Percentiles rank a stretch among this genome's conserved stretches.
phyloP scores from a whole-genome alignment of 2,329 filamentous ascomycete genomes.

The Tolypocladium guangdongense region DNA sequence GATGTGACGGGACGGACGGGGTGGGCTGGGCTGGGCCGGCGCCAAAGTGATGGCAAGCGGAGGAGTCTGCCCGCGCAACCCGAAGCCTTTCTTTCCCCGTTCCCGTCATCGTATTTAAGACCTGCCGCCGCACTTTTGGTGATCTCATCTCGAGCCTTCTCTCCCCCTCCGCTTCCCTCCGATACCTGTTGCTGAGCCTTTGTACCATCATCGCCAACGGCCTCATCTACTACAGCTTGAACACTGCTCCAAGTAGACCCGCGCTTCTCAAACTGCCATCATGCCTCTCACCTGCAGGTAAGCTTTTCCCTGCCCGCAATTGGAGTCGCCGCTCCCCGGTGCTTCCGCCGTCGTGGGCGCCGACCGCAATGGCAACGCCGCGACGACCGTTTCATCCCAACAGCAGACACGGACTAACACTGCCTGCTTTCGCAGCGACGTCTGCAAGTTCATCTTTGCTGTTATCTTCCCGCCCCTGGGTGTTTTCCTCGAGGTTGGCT shows the following conservation, averaged over 20 bases:
- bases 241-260: background rate
- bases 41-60: background rate
- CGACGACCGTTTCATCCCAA: constrained; percentile 5
- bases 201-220: background rate
- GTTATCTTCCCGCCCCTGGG: constrained; percentile 81
- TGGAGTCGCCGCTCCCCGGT: background rate
- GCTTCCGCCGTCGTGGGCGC: background rate
- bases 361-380: background rate
- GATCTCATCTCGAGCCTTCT: background rate
- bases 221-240: background rate
- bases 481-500: constrained; percentile 90
- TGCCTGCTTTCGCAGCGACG: constrained; percentile 28
- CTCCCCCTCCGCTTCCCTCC: background rate
- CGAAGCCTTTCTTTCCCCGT: background rate
- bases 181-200: background rate
- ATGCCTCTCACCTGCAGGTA: constrained; percentile 53
- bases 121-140: background rate
- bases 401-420: constrained; percentile 1
- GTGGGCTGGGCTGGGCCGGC: background rate
- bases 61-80: background rate
- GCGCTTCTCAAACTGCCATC: constrained; percentile 17
- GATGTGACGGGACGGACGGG: background rate
- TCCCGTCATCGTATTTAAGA: background rate
- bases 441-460: constrained; percentile 69
- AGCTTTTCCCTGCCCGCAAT: constrained; percentile 9